phyloP scores from a whole-genome alignment of 1,284 basidiomycete species.

The Apiotrichum mycotoxinovorans region DNA sequence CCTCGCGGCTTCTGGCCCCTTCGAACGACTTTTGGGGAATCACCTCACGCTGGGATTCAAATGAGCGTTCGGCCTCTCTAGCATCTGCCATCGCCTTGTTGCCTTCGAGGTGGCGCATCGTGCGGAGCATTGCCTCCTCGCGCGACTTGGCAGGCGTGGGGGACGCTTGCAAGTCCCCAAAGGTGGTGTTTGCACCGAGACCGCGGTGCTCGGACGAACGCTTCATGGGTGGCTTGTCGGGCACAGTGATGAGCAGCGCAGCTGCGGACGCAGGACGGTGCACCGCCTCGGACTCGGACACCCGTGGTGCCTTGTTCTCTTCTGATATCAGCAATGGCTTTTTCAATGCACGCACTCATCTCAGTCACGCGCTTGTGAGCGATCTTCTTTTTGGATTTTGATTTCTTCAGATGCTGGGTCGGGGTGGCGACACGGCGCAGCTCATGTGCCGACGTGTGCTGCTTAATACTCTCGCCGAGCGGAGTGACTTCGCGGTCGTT shows the following conservation, averaged over 20 bases:
- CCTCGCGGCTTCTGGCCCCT: conserved; percentile 1
- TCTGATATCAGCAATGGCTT: background rate
- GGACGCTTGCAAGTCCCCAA: conserved; percentile 8
- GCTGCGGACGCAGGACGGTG: background rate
- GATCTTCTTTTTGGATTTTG: background rate
- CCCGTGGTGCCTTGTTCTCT: background rate
- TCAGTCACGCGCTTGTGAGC: background rate
- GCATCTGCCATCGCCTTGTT: conserved; percentile 1
- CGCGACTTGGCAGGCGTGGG: background rate
- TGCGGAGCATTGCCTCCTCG: conserved; percentile 34
- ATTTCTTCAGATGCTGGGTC: background rate
- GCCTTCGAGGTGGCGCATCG: conserved; percentile 41
- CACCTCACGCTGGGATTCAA: conserved; percentile 31
- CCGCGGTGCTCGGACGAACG: conserved; percentile 33
- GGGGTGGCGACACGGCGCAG: background rate
- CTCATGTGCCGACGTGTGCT: conserved; percentile 25
- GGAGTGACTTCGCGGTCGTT: conserved; percentile 9
- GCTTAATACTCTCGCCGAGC: conserved; percentile 42
- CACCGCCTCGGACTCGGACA: background rate
- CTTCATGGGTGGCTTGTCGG: conserved; percentile 37
- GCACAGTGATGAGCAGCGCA: background rate
- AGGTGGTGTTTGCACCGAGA: background rate
- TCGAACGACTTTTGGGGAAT: conserved; percentile 22
- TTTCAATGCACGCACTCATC: background rate
- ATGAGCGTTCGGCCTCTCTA: conserved; percentile 27